Evolutionary conservation across 2,329 filamentous ascomycete species (phyloP).

Genomic region (Xylariaceae sp.): DNA sequence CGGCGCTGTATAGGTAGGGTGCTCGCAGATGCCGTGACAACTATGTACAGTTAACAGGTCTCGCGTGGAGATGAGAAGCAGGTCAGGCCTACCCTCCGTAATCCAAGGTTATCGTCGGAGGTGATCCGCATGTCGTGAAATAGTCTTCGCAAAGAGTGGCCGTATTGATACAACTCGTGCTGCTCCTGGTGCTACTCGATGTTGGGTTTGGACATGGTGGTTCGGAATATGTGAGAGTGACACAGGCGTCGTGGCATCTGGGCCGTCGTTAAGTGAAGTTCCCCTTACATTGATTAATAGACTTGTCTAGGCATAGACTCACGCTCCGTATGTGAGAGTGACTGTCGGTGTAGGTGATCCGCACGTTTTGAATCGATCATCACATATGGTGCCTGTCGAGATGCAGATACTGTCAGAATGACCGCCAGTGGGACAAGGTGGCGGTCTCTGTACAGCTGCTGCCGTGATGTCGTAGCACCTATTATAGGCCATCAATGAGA

Average conservation of each 20-base stretch:
- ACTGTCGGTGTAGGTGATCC: constrained; percentile 24
- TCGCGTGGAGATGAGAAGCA: neutral
- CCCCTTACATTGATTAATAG: too few relatives aligned
- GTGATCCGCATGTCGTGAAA: constrained; percentile 24
- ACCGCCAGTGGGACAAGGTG: constrained; percentile 14
- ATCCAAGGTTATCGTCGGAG: constrained; percentile 21
- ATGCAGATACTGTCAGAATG: constrained; percentile 15
- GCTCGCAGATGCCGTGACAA: constrained; percentile 14
- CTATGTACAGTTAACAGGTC: constrained; percentile 1
- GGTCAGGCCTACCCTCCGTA: constrained; percentile 16
- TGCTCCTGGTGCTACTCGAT: neutral
- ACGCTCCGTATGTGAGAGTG: constrained; percentile 17
- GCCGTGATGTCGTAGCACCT: constrained; percentile 17
- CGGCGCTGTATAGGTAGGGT: constrained; percentile 13
- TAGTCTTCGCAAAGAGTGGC: constrained; percentile 25
- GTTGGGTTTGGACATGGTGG: constrained; percentile 16
- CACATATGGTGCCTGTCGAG: constrained; percentile 23
- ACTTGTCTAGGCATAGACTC: neutral
- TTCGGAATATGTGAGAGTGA: constrained; percentile 13
- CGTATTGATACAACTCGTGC: constrained; percentile 18
- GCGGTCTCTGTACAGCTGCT: constrained; percentile 10
- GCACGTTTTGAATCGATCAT: constrained; percentile 24
- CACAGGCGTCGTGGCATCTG: constrained; percentile 17
- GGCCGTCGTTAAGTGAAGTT: neutral
- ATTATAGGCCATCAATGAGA: neutral